Evolutionary conservation across 2,329 filamentous ascomycete genomes (phyloP), one percentile per base, ranked within the genome.

Genomic region (Diaporthe ampelina): DNA sequence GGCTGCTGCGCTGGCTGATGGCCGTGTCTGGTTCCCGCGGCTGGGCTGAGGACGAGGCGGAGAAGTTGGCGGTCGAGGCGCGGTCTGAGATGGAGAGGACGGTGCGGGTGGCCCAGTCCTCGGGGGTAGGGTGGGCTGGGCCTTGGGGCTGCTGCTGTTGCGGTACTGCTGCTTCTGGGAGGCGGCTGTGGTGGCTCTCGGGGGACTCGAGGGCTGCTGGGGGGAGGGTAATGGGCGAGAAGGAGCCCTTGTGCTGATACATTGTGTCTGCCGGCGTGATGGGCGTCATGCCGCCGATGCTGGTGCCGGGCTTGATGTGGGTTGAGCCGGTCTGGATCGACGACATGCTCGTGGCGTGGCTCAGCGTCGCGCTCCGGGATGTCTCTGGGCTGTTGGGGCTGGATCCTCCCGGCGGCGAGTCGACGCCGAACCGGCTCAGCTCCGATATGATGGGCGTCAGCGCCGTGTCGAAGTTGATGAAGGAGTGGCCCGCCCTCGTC

Each of bases 1-100:
- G 81, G 3, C 81, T 83, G 76, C 83, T 85, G 21, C 80, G 79
- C 0, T 81, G 75, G 0, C 83, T 81, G 35, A 86, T 83, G 52
- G 75, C 76, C 73, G 78, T 80, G 69, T 82, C 81, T 19, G 77
- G 76, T 69, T 77, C 75, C 77, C 73, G 68, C 7, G 68, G 73
- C 76, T 68, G 69, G 37, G 70, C 54, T 29, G 40, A 72, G 54
- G 8, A 71, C 8, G 45, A 17, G 15, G 40, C 70, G 67, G 29
- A 72, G 17, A 65, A 73, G 69, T 61, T 59, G 5, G 65, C 50
- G 11, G 68, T 74, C 26, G 75, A 74, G 43, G 69, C 52, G 52
- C 40, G 69, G 58, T 75, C 73, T 10, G 63, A 67, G 40, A 48
- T 21, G 21, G 63, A 37, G 13, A 67, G 63, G 29, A 52, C 45